Evolutionary conservation across 2,329 filamentous ascomycete species (phyloP), one percentile per base, ranked within the genome.

Genomic region (Pleoardoris graminearum): DNA sequence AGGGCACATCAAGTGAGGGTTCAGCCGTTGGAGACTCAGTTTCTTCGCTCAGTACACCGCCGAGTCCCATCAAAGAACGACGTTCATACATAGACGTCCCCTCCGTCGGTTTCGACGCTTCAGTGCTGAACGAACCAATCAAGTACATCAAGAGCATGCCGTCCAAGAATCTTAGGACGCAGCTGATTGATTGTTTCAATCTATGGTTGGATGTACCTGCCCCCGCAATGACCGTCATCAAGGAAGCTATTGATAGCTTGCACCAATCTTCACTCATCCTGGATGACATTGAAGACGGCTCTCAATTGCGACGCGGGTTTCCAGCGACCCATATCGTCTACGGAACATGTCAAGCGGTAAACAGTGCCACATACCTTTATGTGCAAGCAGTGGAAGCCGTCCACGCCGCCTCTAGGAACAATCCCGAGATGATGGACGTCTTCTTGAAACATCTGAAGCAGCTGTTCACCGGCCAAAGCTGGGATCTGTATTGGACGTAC

Each of bases 311-410:
- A 22, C 82, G 90, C 17, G 89, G 90, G 25, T 78, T 88, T 35
- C 90, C 90, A n/a, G 89, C 91, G 8, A 87, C 90, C 4, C 89
- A 94, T 73, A 82, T 78, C 68, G 89, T 93, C 62, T 94, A 90
- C 66, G 90, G 90, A 57, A 84, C 87, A 3, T 84, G 89, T 4
- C 90, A 93, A 74, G 91, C 89, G 44, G 91, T 94, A 74, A 94
- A 94, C 74, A 87, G 85, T 46, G 89, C 89, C 60, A 93, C 93
- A 74, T 93, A 92, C 75, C 82, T 91, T 50, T 92, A 92, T 77
- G 91, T 92, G 68, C 77, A 80, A 58, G 89, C 88, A 0, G 78
- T 80, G 55, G 33, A 36, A n/a, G 12, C 33, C 5, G 33, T 36
- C 7, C 33, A 36, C 8, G 5, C 14, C 17, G 33, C 33, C 8